Evolutionary conservation across 2,329 filamentous ascomycete species (phyloP).

Genomic region (Penicillium sp.): DNA sequence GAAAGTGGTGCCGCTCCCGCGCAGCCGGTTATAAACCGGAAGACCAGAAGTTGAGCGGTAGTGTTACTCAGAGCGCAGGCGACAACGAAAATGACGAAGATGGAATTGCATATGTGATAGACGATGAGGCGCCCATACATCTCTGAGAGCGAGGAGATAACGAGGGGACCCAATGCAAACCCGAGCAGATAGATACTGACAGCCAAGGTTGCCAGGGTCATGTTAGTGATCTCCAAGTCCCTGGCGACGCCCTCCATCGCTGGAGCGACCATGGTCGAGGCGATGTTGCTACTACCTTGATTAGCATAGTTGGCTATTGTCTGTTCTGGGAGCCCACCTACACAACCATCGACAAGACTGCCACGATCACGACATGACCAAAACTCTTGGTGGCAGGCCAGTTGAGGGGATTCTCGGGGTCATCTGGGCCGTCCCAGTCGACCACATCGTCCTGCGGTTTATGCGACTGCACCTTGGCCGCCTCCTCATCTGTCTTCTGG

Average conservation of each 20-base stretch:
- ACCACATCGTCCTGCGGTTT: constrained; percentile 16
- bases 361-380: constrained; percentile 24
- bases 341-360: background rate
- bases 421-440: constrained; percentile 35
- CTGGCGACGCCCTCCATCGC: constrained; percentile 52
- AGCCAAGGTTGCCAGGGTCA: constrained; percentile 50
- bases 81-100: constrained; percentile 49
- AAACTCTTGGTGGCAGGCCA: constrained; percentile 27
- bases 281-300: constrained; percentile 45
- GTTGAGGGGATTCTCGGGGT: constrained; percentile 31
- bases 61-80: constrained; percentile 54
- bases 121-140: constrained; percentile 47
- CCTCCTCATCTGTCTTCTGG: background rate
- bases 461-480: background rate
- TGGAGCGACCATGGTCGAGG: constrained; percentile 59
- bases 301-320: background rate
- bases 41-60: constrained; percentile 9
- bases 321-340: background rate
- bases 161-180: constrained; percentile 40
- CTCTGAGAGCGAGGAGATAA: constrained; percentile 23
- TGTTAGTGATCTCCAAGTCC: constrained; percentile 51
- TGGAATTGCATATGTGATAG: constrained; percentile 54
- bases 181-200: constrained; percentile 65
- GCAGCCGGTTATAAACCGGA: constrained; percentile 42
- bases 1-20: constrained; percentile 45